Evolutionary conservation across 306 rosid genomes (phyloP), one percentile per base, ranked within the genome.

Genomic region (Cicer pinnatifidum): DNA sequence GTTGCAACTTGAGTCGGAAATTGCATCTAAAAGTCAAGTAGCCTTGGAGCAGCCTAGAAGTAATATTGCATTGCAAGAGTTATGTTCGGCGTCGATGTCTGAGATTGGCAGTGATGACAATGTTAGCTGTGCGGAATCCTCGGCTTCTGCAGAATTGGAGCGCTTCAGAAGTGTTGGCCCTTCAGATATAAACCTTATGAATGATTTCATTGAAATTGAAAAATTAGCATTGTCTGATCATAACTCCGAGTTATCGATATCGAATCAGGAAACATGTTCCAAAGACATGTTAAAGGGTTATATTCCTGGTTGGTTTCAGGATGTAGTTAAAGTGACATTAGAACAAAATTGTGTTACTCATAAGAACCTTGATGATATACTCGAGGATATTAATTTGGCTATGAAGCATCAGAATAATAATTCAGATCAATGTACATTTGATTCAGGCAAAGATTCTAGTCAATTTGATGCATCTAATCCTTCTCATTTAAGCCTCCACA

Each of bases 151-250:
- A 1, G 96, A 90, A 70, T 74, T 85, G 86, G 92, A 90, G 53
- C 88, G 85, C 69, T 85, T 87, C 46, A 86, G 78, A 78, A 82
- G 75, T 66, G 88, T 84, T 33, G 90, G 88, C 54, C 79, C 82
- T 66, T 82, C 87, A 7, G 98, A 87, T 72, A 82, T 92, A 48
- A 88, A 82, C 69, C 89, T 92, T 78, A 87, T 90, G 96, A 95
- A 90, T 71, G 98, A 92, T 77, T 92, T 92, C 64, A 85, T 83
- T 81, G 98, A 92, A 84, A 92, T 90, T 96, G 98, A 92, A 84
- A 92, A 89, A 69, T 67, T 92, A 73, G 97, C 91, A 41, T 46
- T 75, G 52, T 78, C 84, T 47, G 87, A 82, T 72, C 63, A 70
- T 60, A 76, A 78, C 47, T 82, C 52, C 8, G 79, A 56, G 10